These are phyloP conservation scores for Tolypocladium ophioglossoides DNA, from an alignment of 2,329 filamentous ascomycete genomes.

Conservation along the genomic window DNA sequence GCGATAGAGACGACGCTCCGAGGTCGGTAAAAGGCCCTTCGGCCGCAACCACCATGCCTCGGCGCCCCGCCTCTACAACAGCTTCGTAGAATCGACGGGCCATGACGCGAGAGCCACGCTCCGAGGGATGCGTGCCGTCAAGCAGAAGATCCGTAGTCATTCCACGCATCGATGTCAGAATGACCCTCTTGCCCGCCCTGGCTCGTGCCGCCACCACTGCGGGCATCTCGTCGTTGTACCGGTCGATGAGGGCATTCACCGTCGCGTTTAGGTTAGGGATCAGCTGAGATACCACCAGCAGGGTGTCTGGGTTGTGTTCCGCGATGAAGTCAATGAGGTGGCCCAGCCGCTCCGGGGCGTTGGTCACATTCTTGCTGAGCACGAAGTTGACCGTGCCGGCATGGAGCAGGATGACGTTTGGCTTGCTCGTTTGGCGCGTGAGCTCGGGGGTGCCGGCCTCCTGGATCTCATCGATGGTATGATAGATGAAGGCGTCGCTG, in stretches of 20 bases:
- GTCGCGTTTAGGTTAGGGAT: not conserved
- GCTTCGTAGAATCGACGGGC: not conserved
- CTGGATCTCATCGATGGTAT: not conserved
- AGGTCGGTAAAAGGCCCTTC: not conserved
- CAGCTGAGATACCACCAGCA: not conserved
- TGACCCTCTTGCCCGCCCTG: not conserved
- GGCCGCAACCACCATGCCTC: not conserved
- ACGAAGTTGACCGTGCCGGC: not conserved
- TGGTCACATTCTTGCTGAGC: not conserved
- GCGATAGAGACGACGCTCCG: not conserved
- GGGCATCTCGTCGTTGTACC: not conserved
- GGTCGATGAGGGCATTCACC: not conserved
- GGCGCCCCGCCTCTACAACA: not conserved
- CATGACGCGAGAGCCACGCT: not conserved
- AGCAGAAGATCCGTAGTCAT: not conserved
- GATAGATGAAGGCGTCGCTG: not conserved
- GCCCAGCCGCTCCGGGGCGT: not conserved
- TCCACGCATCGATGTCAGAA: not conserved
- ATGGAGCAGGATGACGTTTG: not conserved
- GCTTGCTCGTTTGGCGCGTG: not conserved
- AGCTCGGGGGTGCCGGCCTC: not conserved
- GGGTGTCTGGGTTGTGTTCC: not conserved
- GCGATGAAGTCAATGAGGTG: not conserved
- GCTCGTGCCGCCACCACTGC: not conserved
- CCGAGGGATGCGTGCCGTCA: not conserved